Percentiles rank a stretch among this genome's conserved stretches.
phyloP scores from a whole-genome alignment of 768 basidiomycete genomes.

The Goffeauzyma gilvescens region DNA sequence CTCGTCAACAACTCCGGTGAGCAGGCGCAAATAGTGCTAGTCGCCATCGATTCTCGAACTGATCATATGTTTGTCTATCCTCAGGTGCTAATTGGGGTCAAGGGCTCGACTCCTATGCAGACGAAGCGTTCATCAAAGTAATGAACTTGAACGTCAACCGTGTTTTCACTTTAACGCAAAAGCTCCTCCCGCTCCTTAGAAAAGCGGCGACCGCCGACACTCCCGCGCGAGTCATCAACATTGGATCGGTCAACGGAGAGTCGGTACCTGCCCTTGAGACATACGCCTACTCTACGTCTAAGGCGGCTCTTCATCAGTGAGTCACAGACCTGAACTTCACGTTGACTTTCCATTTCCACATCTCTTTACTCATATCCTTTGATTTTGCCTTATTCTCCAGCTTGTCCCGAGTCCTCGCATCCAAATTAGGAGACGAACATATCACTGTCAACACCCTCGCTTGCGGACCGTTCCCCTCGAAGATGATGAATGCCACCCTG shows the following conservation, averaged over 20 bases:
- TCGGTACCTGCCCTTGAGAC: slow-evolving; percentile 43
- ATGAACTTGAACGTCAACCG: slow-evolving; percentile 46
- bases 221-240: slow-evolving; percentile 41
- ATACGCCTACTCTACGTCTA: slow-evolving; percentile 49
- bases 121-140: slow-evolving; percentile 44
- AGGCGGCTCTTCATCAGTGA: slow-evolving; percentile 33
- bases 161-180: slow-evolving; percentile 48
- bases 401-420: slow-evolving; percentile 42
- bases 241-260: slow-evolving; percentile 45
- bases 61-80: too few relatives aligned
- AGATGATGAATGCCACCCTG: slow-evolving; percentile 44
- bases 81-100: slow-evolving; percentile 33
- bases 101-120: slow-evolving; percentile 33
- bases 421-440: slow-evolving; percentile 41
- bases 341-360: not conserved
- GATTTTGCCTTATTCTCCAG: slow-evolving; percentile 35
- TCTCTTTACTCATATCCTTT: not conserved
- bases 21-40: slow-evolving; percentile 30
- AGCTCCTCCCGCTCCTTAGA: slow-evolving; percentile 42
- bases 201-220: slow-evolving; percentile 34
- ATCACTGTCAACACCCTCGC: slow-evolving; percentile 49
- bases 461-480: slow-evolving; percentile 37
- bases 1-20: slow-evolving; percentile 40
- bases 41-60: not conserved
- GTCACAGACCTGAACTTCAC: slow-evolving; percentile 1